These are phyloP conservation scores for Odontarrhena argentea DNA, from an alignment of 345 rosid species.

Conservation along the genomic window DNA sequence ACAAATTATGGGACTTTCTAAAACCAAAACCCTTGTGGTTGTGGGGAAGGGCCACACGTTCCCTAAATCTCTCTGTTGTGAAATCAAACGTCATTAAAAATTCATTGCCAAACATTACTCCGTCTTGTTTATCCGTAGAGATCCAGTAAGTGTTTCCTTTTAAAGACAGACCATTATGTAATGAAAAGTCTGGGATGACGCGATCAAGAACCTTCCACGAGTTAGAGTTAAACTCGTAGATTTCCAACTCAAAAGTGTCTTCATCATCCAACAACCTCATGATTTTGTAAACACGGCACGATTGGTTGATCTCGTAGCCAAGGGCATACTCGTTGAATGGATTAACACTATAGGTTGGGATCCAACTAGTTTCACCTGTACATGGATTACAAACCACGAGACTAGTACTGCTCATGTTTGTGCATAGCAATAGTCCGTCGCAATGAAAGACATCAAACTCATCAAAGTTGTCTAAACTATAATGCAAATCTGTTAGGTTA, in stretches of 20 bases:
- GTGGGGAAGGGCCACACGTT: neutral
- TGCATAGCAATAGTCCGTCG: constrained; percentile 1
- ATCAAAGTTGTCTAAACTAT: neutral
- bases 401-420: too few relatives aligned
- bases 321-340: neutral
- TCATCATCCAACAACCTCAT: neutral
- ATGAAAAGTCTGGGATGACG: neutral
- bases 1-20: neutral
- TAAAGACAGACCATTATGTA: neutral
- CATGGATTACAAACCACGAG: neutral
- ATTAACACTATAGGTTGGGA: neutral
- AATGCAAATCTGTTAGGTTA: neutral
- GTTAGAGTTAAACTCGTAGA: neutral
- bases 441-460: neutral
- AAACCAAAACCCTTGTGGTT: neutral
- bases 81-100: neutral
- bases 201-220: neutral
- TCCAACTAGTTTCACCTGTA: constrained; percentile 7
- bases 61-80: neutral
- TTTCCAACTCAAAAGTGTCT: neutral
- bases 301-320: neutral
- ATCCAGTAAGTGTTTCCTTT: constrained; percentile 3
- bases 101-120: neutral
- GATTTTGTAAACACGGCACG: neutral
- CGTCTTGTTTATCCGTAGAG: neutral